Evolutionary conservation across 805 yeast species (phyloP).

Genomic region (Ogataea polymorpha): DNA sequence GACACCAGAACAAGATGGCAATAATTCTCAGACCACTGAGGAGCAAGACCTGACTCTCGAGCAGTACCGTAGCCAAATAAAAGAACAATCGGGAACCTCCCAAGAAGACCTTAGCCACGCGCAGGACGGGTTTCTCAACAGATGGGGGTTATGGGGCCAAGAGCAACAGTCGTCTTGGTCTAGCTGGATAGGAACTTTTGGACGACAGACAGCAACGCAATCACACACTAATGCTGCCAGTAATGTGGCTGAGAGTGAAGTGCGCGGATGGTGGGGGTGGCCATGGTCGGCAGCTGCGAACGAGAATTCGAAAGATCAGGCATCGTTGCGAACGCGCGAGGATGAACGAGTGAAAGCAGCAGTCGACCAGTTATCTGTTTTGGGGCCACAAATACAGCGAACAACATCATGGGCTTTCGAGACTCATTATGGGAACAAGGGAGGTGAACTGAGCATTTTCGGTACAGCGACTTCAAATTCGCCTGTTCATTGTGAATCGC

Average conservation of each 20-base stretch:
- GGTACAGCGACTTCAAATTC: conserved; percentile 29
- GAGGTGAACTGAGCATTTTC: conserved; percentile 28
- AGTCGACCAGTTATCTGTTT: conserved; percentile 20
- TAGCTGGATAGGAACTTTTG: conserved; percentile 12
- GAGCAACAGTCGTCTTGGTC: conserved; percentile 8
- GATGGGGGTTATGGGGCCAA: conserved; percentile 5
- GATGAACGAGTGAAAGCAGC: conserved; percentile 26
- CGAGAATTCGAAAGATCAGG: background rate
- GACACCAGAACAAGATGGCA: conserved; percentile 1
- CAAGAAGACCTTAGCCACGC: background rate
- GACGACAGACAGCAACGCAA: background rate
- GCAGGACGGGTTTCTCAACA: conserved; percentile 1
- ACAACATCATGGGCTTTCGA: conserved; percentile 32
- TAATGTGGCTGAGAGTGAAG: background rate
- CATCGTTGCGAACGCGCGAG: conserved; percentile 8
- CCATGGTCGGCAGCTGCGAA: conserved; percentile 3
- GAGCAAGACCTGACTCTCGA: conserved; percentile 24
- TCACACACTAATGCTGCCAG: background rate
- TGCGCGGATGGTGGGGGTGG: conserved; percentile 9
- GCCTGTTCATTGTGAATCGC: conserved; percentile 24
- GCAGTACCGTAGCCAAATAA: conserved; percentile 25
- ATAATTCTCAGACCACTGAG: background rate
- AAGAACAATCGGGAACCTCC: conserved; percentile 8
- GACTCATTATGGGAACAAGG: conserved; percentile 3
- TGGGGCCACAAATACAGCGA: conserved; percentile 19